A percentile compares a stretch with the other conserved stretches of the same genome.
These are phyloP conservation scores for Triticum urartu DNA, from an alignment of 176 grass and related monocot species.

Conservation along the genomic window DNA sequence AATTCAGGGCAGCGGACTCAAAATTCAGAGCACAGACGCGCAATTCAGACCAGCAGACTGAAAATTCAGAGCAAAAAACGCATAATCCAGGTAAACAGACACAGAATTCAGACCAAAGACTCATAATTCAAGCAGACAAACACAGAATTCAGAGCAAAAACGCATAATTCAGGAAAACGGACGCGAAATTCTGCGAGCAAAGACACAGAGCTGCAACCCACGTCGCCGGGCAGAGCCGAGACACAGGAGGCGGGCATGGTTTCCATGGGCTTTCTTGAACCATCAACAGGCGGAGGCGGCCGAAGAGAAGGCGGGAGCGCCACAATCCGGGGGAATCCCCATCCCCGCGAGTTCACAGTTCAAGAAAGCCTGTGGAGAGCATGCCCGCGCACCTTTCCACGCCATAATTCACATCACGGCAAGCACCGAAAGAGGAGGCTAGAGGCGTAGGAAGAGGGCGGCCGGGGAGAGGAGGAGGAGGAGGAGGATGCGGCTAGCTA, in stretches of 20 bases:
- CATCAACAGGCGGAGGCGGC: constrained; percentile 65
- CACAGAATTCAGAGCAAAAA: neutral
- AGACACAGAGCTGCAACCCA: neutral
- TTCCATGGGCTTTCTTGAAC: constrained; percentile 97
- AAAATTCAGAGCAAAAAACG: neutral
- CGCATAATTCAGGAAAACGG: neutral
- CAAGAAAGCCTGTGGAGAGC: constrained; percentile 99
- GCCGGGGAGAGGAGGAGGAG: neutral
- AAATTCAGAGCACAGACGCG: neutral
- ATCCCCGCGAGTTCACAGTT: constrained; percentile 71
- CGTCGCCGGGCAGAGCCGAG: neutral
- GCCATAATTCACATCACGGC: constrained; percentile 22
- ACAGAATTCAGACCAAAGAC: neutral
- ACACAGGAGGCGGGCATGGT: constrained; percentile 44
- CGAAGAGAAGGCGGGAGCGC: neutral
- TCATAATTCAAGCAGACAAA: neutral
- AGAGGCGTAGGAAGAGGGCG: neutral
- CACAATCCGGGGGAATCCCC: constrained; percentile 22
- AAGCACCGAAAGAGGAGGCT: neutral
- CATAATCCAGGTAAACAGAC: neutral
- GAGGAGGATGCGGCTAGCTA: neutral
- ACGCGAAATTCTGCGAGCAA: neutral
- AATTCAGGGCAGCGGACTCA: neutral
- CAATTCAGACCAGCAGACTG: neutral
- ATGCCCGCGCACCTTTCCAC: constrained; percentile 53